Evolutionary conservation across 371 early-diverging fungal species (phyloP), one percentile per base, ranked within the genome.

Genomic region (Mortierella sp.): DNA sequence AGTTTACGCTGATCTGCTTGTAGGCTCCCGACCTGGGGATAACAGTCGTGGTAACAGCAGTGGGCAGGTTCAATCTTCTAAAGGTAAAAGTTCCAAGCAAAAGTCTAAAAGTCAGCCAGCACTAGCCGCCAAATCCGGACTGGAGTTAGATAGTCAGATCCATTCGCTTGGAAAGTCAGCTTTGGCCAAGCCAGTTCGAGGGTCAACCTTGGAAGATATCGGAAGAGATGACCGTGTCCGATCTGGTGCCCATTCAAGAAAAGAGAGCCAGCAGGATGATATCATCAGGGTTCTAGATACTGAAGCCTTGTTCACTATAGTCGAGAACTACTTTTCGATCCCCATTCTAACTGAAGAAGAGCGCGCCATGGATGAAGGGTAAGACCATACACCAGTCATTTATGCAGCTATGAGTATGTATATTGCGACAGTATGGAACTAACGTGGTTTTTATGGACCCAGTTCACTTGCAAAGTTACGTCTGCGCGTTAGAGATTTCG

Each of bases 281-380:
- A 72, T 75, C 22, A 47, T 86, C 35, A 70, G 79, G 1, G 24
- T 85, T 1, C 64, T 87, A 14, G 80, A 84, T 16, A 37, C 70
- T 6, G 85, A 86, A 11, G 63, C 74, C 2, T 67, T 80, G 6
- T 83, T 94, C 35, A 68, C 77, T 5, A 73, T 94, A 26, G 79
- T 89, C 11, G 94, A 94, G 14, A 86, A 94, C 68, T 90, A 90
- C 75, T 95, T 91, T 63, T 73, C 86, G 20, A 84, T 78, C 5
- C 88, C 90, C 1, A 73, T 68, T 12, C 71, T 80, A 9, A 85
- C 80, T 20, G 86, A 89, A 51, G 85, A 84, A 39, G 84, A 81
- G 37, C 66, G 64, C 11, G 83, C 75, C 11, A 74, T 62, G 18
- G 77, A 71, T 11, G 77, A 85, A 37, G 83, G 80, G 72, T 77